Conservation (phyloP, 208 protist genomes). For the Acanthamoeba polyphaga region DNA sequence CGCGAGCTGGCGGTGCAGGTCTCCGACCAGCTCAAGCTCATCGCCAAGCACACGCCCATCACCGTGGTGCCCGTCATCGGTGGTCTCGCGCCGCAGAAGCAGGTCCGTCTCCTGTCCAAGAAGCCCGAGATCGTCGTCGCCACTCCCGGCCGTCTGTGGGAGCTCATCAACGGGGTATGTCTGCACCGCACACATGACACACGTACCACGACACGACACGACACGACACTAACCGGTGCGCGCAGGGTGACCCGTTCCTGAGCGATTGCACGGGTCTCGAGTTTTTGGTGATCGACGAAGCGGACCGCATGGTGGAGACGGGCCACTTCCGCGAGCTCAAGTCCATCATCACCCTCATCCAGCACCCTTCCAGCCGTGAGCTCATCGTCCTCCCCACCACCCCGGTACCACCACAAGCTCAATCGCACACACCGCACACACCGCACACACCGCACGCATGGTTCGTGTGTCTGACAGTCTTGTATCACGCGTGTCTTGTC, state of each 20-base stretch:
- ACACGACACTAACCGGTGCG: background rate
- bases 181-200: background rate
- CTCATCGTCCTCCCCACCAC: constrained; percentile 11
- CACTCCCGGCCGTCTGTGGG: constrained; percentile 91
- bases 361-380: background rate
- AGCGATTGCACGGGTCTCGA: constrained; percentile 81
- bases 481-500: background rate
- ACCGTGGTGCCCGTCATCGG: constrained; percentile 86
- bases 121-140: constrained; percentile 91
- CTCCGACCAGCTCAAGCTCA: constrained; percentile 83
- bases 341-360: constrained; percentile 82
- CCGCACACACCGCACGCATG: too few species aligned
- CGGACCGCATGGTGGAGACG: constrained; percentile 92
- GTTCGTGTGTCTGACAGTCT: background rate
- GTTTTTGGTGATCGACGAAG: constrained; percentile 93
- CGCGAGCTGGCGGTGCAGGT: constrained; percentile 91
- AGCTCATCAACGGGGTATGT: constrained; percentile 84
- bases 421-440: too few species aligned
- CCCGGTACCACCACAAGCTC: background rate
- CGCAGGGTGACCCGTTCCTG: constrained; percentile 74
- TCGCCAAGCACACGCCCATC: constrained; percentile 77
- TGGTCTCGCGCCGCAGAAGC: constrained; percentile 89
- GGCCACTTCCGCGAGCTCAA: constrained; percentile 90
- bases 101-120: constrained; percentile 85
- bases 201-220: background rate